Evolutionary conservation across 2,329 filamentous ascomycete genomes (phyloP).

Genomic region (Triangularia setosa): DNA sequence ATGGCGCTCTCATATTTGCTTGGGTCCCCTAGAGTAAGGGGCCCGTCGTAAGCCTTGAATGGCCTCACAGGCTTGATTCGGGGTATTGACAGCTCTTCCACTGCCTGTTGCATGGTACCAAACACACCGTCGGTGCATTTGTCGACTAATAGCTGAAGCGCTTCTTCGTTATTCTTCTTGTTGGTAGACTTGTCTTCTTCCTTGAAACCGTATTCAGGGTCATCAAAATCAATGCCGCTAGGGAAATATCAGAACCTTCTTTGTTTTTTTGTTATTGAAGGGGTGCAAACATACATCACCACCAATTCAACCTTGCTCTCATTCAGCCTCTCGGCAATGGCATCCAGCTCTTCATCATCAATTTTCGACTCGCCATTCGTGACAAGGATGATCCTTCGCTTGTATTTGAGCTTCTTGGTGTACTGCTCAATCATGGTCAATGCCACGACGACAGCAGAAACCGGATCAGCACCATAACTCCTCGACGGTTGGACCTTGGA

Average conservation of each 20-base stretch:
- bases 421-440: slow-evolving; percentile 78
- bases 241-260: slow-evolving; percentile 8
- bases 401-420: slow-evolving; percentile 79
- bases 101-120: slow-evolving; percentile 82
- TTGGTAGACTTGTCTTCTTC: slow-evolving; percentile 74
- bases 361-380: slow-evolving; percentile 76
- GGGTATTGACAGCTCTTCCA: slow-evolving; percentile 74
- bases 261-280: no score
- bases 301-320: slow-evolving; percentile 72
- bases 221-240: slow-evolving; percentile 91
- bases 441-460: slow-evolving; percentile 83
- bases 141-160: slow-evolving; percentile 62
- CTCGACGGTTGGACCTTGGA: slow-evolving; percentile 61
- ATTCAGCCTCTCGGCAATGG: slow-evolving; percentile 71
- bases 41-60: slow-evolving; percentile 74
- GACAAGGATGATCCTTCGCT: slow-evolving; percentile 74
- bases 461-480: slow-evolving; percentile 71
- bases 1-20: slow-evolving; percentile 70
- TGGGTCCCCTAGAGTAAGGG: slow-evolving; percentile 74
- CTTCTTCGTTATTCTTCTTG: slow-evolving; percentile 72
- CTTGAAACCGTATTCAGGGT: slow-evolving; percentile 82
- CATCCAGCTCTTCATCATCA: slow-evolving; percentile 65
- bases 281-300: slow-evolving; percentile 68
- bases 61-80: slow-evolving; percentile 72
- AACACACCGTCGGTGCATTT: slow-evolving; percentile 65